Conservation (phyloP, 305 asterid species). For the Nicotiana rustica region DNA sequence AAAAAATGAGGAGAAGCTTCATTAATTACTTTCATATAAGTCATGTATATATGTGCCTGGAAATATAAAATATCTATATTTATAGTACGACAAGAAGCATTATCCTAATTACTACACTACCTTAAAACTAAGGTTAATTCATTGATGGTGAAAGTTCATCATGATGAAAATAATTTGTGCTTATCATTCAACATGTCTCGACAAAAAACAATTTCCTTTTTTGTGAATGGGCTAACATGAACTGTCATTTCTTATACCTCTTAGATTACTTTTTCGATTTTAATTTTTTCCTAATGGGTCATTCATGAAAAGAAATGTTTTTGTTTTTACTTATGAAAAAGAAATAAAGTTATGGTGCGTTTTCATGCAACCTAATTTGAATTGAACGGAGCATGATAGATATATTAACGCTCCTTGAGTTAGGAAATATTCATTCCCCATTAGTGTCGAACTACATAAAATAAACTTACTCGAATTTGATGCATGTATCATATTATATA, state of each 20-base stretch:
- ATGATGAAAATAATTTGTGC: not conserved
- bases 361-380: not conserved
- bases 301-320: not conserved
- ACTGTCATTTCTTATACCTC: conserved; percentile 28
- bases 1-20: too few species aligned
- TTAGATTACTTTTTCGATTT: not conserved
- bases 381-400: not conserved
- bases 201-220: not conserved
- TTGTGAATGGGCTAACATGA: conserved; percentile 4
- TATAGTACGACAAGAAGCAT: not conserved
- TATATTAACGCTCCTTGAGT: too few species aligned
- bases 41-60: not conserved
- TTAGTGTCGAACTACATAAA: not conserved
- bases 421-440: not conserved
- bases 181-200: not conserved
- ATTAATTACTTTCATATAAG: too few species aligned
- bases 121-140: conserved; percentile 6
- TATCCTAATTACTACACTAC: conserved; percentile 15
- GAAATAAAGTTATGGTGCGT: not conserved
- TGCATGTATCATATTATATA: too few species aligned
- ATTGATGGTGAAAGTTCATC: conserved; percentile 17
- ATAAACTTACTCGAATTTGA: not conserved
- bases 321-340: not conserved
- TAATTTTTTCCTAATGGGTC: not conserved
- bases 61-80: too few species aligned